Conservation (phyloP, 345 rosid species). For the Melaleuca quinquenervia region DNA sequence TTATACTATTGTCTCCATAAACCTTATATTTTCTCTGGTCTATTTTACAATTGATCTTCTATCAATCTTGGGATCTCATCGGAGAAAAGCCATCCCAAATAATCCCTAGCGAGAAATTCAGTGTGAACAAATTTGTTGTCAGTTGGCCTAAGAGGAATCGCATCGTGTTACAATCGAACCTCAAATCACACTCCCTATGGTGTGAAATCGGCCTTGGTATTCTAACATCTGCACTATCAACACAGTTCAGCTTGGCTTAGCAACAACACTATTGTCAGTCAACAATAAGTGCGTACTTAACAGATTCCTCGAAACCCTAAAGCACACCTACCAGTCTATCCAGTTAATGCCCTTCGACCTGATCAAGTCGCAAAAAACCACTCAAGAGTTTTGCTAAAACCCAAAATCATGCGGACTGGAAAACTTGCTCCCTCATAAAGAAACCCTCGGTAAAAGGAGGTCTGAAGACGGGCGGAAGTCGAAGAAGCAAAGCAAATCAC, state of each 20-base stretch:
- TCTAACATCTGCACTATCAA: not conserved
- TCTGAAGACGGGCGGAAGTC: no score
- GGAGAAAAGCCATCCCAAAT: not conserved
- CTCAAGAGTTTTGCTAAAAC: not conserved
- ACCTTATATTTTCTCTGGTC: not conserved
- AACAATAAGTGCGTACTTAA: not conserved
- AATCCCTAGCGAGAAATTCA: not conserved
- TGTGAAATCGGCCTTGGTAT: not conserved
- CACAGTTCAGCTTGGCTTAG: not conserved
- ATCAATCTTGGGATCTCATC: not conserved
- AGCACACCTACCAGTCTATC: not conserved
- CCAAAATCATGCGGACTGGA: not conserved
- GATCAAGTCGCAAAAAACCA: not conserved
- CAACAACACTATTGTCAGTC: not conserved
- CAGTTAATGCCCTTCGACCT: not conserved
- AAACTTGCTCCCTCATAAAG: not conserved
- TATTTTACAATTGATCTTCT: not conserved
- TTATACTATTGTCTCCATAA: not conserved
- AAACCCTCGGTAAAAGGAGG: not conserved
- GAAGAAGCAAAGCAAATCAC: not conserved
- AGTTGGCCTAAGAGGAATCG: not conserved
- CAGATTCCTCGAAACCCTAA: not conserved
- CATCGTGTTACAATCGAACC: not conserved
- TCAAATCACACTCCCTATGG: not conserved
- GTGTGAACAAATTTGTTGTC: not conserved